Percentiles rank a stretch among this genome's conserved stretches.
Evolutionary conservation across 1,139 yeast genomes (phyloP).

Genomic region (Suhomyces terraborum): DNA sequence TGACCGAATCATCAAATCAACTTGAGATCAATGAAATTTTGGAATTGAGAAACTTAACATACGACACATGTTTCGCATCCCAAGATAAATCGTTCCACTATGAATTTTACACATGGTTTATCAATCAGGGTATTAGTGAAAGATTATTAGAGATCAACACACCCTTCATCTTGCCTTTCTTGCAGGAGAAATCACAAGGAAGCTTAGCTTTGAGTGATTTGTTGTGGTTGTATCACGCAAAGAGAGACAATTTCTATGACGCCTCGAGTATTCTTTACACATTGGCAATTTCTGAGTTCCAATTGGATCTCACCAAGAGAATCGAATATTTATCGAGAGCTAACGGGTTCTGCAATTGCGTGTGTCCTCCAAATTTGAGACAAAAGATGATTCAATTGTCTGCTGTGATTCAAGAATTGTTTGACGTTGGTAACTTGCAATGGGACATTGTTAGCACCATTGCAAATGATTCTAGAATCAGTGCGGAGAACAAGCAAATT

Average conservation of each 20-base stretch:
- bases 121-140: conserved; percentile 73
- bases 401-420: conserved; percentile 70
- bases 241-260: conserved; percentile 71
- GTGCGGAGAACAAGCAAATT: conserved; percentile 44
- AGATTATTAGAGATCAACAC: conserved; percentile 79
- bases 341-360: conserved; percentile 87
- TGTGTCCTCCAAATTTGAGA: conserved; percentile 74
- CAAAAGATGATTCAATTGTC: conserved; percentile 76
- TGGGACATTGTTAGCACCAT: conserved; percentile 72
- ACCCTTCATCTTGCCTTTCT: conserved; percentile 73
- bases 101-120: conserved; percentile 91
- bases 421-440: conserved; percentile 87
- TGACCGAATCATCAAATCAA: conserved; percentile 47
- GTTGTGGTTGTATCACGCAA: conserved; percentile 88
- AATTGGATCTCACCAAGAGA: conserved; percentile 67
- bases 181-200: conserved; percentile 69
- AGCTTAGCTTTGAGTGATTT: conserved; percentile 77
- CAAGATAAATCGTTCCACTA: conserved; percentile 85
- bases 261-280: conserved; percentile 83
- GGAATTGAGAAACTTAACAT: conserved; percentile 69
- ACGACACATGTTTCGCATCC: conserved; percentile 70
- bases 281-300: conserved; percentile 74
- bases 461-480: conserved; percentile 59
- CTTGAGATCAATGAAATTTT: conserved; percentile 54
- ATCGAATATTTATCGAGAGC: conserved; percentile 91